Percentiles rank a stretch among this genome's conserved stretches.
phyloP scores from a whole-genome alignment of 2,329 filamentous ascomycete species.

The Gnomoniopsis smithogilvyi region DNA sequence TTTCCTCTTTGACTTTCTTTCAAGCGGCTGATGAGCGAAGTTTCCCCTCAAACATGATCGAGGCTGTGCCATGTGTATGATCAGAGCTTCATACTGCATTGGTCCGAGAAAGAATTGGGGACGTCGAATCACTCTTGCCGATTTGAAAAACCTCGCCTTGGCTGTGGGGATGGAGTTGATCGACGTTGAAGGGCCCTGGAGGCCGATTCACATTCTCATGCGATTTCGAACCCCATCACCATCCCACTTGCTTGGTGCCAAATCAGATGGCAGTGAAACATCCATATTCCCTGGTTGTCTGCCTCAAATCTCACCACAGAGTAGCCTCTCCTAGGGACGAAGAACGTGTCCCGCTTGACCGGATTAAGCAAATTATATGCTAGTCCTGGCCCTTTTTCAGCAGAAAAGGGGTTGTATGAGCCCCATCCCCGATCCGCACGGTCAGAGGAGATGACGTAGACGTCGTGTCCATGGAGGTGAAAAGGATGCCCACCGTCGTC shows the following conservation, averaged over 20 bases:
- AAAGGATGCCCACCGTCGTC: constrained; percentile 25
- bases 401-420: constrained; percentile 24
- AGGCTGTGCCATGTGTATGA: no score
- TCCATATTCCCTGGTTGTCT: constrained; percentile 23
- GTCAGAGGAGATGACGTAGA: constrained; percentile 22
- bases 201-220: constrained; percentile 16
- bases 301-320: constrained; percentile 21
- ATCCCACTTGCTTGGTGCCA: constrained; percentile 24
- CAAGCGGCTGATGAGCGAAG: no score
- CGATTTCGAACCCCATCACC: constrained; percentile 24
- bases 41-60: no score
- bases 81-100: no score
- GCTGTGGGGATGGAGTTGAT: no score
- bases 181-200: no score
- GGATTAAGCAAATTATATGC: constrained; percentile 19
- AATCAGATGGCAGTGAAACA: constrained; percentile 24
- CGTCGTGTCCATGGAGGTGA: constrained; percentile 25
- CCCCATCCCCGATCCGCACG: constrained; percentile 23
- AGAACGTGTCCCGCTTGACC: constrained; percentile 23
- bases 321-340: constrained; percentile 22
- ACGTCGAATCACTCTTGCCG: no score
- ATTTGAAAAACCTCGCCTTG: no score
- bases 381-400: constrained; percentile 17
- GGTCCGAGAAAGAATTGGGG: no score
- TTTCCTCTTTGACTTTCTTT: no score